phyloP scores from a whole-genome alignment of 2,329 filamentous ascomycete species.

The Sarocladiaceae sp. region DNA sequence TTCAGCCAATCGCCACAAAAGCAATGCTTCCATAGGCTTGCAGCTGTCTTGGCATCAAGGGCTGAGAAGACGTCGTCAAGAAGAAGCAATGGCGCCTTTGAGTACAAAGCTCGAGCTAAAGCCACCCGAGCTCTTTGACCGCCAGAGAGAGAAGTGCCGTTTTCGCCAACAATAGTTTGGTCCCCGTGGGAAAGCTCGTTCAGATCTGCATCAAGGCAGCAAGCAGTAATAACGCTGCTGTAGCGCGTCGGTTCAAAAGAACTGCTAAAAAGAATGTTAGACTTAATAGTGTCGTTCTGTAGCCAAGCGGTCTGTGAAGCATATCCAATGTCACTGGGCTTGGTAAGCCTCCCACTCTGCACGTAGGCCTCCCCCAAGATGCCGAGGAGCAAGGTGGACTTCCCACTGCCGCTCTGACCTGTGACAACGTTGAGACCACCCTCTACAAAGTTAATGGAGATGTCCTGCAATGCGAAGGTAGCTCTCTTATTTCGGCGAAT shows the following conservation, averaged over 20 bases:
- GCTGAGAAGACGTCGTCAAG: constrained; percentile 56
- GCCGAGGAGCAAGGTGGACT: constrained; percentile 48
- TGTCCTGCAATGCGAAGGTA: constrained; percentile 39
- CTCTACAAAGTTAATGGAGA: constrained; percentile 45
- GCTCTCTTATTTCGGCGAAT: constrained; percentile 46
- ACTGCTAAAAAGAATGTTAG: constrained; percentile 51
- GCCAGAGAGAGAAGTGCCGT: constrained; percentile 48
- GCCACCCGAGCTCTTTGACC: constrained; percentile 52
- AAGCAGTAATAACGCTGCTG: constrained; percentile 47
- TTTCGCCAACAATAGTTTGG: constrained; percentile 46
- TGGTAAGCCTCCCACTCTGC: constrained; percentile 40
- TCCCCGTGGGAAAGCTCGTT: constrained; percentile 44
- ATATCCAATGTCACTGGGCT: constrained; percentile 47
- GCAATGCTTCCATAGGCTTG: constrained; percentile 48
- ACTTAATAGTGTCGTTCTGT: constrained; percentile 47
- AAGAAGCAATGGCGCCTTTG: constrained; percentile 45
- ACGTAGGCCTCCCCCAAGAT: constrained; percentile 50
- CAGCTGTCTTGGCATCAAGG: constrained; percentile 51
- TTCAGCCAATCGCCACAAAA: constrained; percentile 50
- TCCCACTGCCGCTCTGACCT: constrained; percentile 50
- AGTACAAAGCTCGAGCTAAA: constrained; percentile 51
- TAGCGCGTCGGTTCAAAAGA: constrained; percentile 47
- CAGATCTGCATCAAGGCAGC: constrained; percentile 45
- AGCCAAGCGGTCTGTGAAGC: constrained; percentile 53
- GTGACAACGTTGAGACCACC: constrained; percentile 47